Percentiles rank a stretch among this genome's conserved stretches.
Evolutionary conservation across 1,139 yeast species (phyloP).

Genomic region (Taphrina communis): DNA sequence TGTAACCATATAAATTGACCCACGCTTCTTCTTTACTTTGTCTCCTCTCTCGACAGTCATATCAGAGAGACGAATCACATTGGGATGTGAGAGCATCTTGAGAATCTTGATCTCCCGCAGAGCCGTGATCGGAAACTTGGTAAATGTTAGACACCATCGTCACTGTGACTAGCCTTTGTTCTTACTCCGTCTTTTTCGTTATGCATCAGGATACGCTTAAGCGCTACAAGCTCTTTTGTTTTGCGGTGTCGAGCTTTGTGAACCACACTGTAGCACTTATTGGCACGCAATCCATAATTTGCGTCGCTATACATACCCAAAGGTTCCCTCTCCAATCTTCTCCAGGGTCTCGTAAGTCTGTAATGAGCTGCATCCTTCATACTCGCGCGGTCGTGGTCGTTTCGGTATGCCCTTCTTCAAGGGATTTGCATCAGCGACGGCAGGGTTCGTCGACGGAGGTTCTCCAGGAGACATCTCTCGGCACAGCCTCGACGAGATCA

Average conservation of each 20-base stretch:
- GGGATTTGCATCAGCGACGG: constrained; percentile 13
- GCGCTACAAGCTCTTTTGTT: constrained; percentile 69
- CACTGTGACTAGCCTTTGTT: background rate
- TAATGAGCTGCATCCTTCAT: constrained; percentile 34
- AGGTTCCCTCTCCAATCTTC: constrained; percentile 91
- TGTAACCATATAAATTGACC: constrained; percentile 77
- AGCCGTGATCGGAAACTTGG: constrained; percentile 84
- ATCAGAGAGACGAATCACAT: constrained; percentile 79
- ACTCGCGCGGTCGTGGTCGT: constrained; percentile 34
- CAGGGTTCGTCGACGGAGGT: background rate
- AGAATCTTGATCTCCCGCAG: constrained; percentile 87
- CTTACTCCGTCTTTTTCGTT: constrained; percentile 76
- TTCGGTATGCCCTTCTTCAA: constrained; percentile 36
- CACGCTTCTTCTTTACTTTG: constrained; percentile 49
- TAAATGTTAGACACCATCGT: background rate
- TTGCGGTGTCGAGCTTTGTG: constrained; percentile 67
- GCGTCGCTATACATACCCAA: constrained; percentile 58
- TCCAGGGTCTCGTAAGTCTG: constrained; percentile 62
- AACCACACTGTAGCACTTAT: constrained; percentile 57
- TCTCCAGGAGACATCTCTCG: background rate
- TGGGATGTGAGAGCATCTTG: constrained; percentile 69
- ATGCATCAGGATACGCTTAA: constrained; percentile 81
- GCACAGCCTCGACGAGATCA: background rate
- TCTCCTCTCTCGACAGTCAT: constrained; percentile 70
- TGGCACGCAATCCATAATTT: background rate